phyloP scores from a whole-genome alignment of 108 stramenopile genomes.

The Seminavis robusta region DNA sequence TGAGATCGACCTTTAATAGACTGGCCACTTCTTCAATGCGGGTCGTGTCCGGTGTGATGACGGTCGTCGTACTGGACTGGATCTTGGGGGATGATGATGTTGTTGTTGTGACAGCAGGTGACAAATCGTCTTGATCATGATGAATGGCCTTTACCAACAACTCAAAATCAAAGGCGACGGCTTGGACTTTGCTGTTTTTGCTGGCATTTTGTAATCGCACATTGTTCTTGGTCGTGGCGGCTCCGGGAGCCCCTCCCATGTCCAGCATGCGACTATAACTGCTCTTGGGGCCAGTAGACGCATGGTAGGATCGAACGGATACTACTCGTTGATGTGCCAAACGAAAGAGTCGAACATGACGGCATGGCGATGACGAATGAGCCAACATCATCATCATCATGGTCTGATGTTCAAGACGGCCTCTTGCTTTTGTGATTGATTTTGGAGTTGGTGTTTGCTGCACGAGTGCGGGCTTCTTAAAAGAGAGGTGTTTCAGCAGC shows the following conservation, averaged over 20 bases:
- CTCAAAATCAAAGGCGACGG: slow-evolving; percentile 82
- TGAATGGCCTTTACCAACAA: slow-evolving; percentile 31
- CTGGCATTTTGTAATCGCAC: slow-evolving; percentile 46
- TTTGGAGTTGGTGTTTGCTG: too few relatives aligned
- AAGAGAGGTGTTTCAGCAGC: too few relatives aligned
- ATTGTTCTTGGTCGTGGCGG: slow-evolving; percentile 21
- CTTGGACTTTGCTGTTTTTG: slow-evolving; percentile 77
- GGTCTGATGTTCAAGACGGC: too few relatives aligned
- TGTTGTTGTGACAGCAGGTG: slow-evolving; percentile 1
- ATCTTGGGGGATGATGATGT: background rate
- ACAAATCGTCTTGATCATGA: background rate
- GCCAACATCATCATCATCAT: too few relatives aligned
- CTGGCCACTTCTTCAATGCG: slow-evolving; percentile 51
- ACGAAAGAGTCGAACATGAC: too few relatives aligned
- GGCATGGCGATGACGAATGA: too few relatives aligned
- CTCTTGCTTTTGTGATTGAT: too few relatives aligned
- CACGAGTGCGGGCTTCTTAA: too few relatives aligned
- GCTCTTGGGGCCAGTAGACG: too few relatives aligned
- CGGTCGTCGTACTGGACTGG: background rate
- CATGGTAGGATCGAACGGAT: too few relatives aligned
- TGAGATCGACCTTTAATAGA: slow-evolving; percentile 50
- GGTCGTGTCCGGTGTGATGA: slow-evolving; percentile 25
- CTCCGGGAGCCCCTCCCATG: slow-evolving; percentile 63
- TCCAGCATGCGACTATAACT: slow-evolving; percentile 60
- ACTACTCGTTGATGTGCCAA: too few relatives aligned